Base-by-base conservation (phyloP, 2,329 filamentous ascomycete genomes). In the Apiospora hydei region DNA sequence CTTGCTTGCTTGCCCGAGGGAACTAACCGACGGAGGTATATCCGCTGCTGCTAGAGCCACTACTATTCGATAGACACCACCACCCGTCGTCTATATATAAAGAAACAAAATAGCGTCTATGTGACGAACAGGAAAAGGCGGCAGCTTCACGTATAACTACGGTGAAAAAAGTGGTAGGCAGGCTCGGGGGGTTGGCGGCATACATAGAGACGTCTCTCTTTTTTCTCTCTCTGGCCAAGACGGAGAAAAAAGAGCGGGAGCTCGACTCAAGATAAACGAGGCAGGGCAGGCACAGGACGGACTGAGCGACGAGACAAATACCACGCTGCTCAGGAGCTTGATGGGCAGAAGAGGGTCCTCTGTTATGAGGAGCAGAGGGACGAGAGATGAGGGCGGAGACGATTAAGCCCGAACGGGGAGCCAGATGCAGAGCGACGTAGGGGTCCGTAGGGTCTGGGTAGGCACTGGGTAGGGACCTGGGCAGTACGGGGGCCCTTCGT, bases 371-470 rank as follows among this genome's bases (percentile, higher is more conserved):
- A 64, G 57, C 3, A 38, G 30, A 64, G 57, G 10, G 57, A 64
- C 41, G 57, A 64, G 57, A 64, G 57, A 64, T 64, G 57, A 64
- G 57, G 41, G 57, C 57, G 57, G 57, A 64, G 57, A 64, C 57
- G 57, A 64, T 64, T 64, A 64, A 64, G 57, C 57, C 57, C 34
- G 57, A 64, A 64, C 18, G 57, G 57, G 57, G 57, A 64, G 34
- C 57, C 57, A 64, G 57, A 64, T 64, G 57, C 57, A 64, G 57
- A 64, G 34, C 57, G 57, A 64, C 57, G 57, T 64, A 64, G 57
- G 57, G 57, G 30, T 61, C 53, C 53, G 53, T 16, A 57, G 51
- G 51, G 51, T 30, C 26, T 11, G 16, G 41, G 53, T 61, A 61
- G 57, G 57, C 34, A 64, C 26, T 11, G 16, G 41, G 53, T 61